Evolutionary conservation across 352 stramenopile genomes (phyloP), one percentile per base, ranked within the genome.

Genomic region (Phytophthora pistaciae): DNA sequence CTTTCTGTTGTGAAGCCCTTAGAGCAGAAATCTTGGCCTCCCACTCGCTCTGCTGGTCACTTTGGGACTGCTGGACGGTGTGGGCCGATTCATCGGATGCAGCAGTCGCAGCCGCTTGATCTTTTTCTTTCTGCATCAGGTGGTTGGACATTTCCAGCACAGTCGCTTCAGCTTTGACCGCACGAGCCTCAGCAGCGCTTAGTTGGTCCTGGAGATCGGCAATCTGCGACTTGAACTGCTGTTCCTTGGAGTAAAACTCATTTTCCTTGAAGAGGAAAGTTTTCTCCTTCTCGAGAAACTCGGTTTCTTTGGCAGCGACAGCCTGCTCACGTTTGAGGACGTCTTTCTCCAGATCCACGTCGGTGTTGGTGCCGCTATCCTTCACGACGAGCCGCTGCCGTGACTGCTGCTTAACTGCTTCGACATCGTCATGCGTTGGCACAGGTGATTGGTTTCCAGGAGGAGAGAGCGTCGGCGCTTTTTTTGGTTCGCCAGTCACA

Each of bases 351-450:
- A 83, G 55, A 62, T 90, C 76, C 3, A 84, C 21, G 3, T 90
- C 84, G 0, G 86, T 93, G 27, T 93, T 93, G 2, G 83, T 92
- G 18, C 74, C 64, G n/a, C 36, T 70, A 20, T 93, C 86, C 31
- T 83, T 84, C 25, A 88, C 21, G 16, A 89, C 58, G 14, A 90
- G 20, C 5, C 75, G 71, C 13, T 78, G 50, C 25, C 38, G 56
- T 20, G 38, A 5, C n/a, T 67, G 11, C 11, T 48, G 29, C 23
- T 65, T 49, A 27, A 2, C 7, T 53, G 46, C 23, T 33, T 64
- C 52, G 23, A 16, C 5, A 0, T 54, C 11, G 13, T 21, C 10
- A 29, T 21, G 8, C 21, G 21, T 31, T 55, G 40, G 42, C 49
- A 38, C 18, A 20, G 27, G 60, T 5, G 50, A 46, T 21, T 59